phyloP scores from a whole-genome alignment of 176 grass and related monocot species.

The Thalia dealbata region DNA sequence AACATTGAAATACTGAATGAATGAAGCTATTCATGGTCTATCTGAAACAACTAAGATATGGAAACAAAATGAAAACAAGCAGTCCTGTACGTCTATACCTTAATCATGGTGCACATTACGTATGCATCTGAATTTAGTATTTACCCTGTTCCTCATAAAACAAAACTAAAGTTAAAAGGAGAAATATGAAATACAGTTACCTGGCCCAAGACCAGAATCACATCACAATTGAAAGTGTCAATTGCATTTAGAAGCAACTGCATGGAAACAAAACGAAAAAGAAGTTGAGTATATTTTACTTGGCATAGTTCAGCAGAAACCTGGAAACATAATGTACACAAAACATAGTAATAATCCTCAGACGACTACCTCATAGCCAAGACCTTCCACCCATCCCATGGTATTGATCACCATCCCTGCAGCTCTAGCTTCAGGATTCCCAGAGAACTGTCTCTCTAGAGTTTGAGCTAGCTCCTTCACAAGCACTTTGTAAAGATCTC shows the following conservation, averaged over 20 bases:
- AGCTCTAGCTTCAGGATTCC: conserved; percentile 90
- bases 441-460: conserved; percentile 73
- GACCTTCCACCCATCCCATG: conserved; percentile 99
- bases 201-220: conserved; percentile 89
- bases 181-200: conserved; percentile 26
- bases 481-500: conserved; percentile 86
- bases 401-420: conserved; percentile 90
- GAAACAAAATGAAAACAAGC: background rate
- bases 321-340: background rate
- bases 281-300: background rate
- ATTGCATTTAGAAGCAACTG: conserved; percentile 86
- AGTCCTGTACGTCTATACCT: background rate
- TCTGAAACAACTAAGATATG: background rate
- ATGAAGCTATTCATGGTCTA: background rate
- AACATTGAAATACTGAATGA: too few species aligned
- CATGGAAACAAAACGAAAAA: conserved; percentile 22
- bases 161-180: background rate
- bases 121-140: background rate
- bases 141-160: background rate
- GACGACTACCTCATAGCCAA: conserved; percentile 68
- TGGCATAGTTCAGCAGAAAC: conserved; percentile 4
- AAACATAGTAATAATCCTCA: background rate
- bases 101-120: background rate
- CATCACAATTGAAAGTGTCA: conserved; percentile 79
- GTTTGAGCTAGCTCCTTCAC: conserved; percentile 87